Percentiles rank a stretch among this genome's conserved stretches.
phyloP scores from a whole-genome alignment of 2,329 filamentous ascomycete species.

The Hawksworthiomyces lignivorus region DNA sequence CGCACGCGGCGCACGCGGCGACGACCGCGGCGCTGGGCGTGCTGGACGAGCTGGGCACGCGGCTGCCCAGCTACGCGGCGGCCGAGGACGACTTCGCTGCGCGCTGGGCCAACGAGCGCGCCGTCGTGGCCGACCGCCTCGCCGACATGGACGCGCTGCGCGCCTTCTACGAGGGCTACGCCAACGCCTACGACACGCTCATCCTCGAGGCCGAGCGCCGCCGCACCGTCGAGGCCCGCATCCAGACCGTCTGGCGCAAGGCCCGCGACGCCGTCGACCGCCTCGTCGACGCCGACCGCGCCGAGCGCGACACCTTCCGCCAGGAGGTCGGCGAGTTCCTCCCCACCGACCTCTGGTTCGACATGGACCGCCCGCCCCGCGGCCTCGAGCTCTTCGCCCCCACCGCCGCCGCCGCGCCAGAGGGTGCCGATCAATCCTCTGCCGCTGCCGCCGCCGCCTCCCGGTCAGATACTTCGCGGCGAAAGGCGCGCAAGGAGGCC shows the following conservation, averaged over 20 bases:
- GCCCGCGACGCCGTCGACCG: slow-evolving; percentile 70
- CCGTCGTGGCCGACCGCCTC: slow-evolving; percentile 60
- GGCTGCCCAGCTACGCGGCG: slow-evolving; percentile 57
- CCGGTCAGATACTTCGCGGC: no score
- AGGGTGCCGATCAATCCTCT: no score
- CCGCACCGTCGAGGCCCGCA: slow-evolving; percentile 62
- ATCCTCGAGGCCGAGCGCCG: slow-evolving; percentile 77
- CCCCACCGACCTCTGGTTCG: slow-evolving; percentile 81
- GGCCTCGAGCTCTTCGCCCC: slow-evolving; percentile 36
- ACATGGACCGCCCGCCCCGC: slow-evolving; percentile 54
- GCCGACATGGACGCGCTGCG: slow-evolving; percentile 69
- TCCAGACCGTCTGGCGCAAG: slow-evolving; percentile 66
- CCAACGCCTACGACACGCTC: slow-evolving; percentile 74
- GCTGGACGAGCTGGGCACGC: slow-evolving; percentile 59
- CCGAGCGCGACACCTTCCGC: slow-evolving; percentile 69
- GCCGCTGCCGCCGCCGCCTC: no score
- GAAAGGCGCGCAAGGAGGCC: no score
- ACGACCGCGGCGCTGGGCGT: slow-evolving; percentile 57
- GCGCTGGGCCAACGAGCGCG: slow-evolving; percentile 68
- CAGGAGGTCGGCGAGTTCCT: slow-evolving; percentile 78
- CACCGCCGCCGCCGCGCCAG: background rate
- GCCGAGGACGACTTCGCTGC: slow-evolving; percentile 56
- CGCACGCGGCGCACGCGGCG: slow-evolving; percentile 46
- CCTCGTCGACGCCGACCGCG: slow-evolving; percentile 64
- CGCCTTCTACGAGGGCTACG: slow-evolving; percentile 81